Evolutionary conservation across 495 filamentous ascomycete species (phyloP).

Genomic region (Baudoinia panamericana): DNA sequence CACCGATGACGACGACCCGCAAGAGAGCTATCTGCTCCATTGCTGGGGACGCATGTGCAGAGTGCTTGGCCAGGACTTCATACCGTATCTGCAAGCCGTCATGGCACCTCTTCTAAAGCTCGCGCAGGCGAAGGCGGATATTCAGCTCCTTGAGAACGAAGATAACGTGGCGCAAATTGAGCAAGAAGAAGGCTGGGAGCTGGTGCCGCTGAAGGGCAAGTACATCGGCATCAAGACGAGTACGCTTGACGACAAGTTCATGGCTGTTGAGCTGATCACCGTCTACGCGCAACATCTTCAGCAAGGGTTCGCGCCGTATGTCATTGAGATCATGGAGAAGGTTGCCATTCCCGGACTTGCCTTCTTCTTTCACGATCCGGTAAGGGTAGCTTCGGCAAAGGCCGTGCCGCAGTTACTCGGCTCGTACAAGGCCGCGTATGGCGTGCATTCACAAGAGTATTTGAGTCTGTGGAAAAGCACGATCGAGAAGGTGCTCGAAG

Average conservation of each 20-base stretch:
- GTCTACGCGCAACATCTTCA: constrained; percentile 94
- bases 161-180: constrained; percentile 86
- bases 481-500: constrained; percentile 81
- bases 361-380: constrained; percentile 99
- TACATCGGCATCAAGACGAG: constrained; percentile 97
- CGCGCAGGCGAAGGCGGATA: constrained; percentile 90
- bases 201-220: constrained; percentile 92
- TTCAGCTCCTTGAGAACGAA: constrained; percentile 91
- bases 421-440: constrained; percentile 83
- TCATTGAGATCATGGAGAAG: constrained; percentile 86
- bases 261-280: constrained; percentile 92
- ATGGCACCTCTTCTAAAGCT: constrained; percentile 89
- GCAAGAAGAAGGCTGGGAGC: constrained; percentile 95
- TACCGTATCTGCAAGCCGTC: constrained; percentile 80
- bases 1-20: constrained; percentile 85
- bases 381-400: constrained; percentile 89
- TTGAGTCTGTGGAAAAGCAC: constrained; percentile 71
- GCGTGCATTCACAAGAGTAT: constrained; percentile 58
- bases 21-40: constrained; percentile 93
- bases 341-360: constrained; percentile 86
- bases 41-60: constrained; percentile 99
- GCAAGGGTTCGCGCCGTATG: constrained; percentile 81
- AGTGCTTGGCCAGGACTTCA: constrained; percentile 77
- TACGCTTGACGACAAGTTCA: constrained; percentile 94
- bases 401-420: constrained; percentile 88